Base-by-base conservation (phyloP, 352 stramenopile species). In the Globisporangium lucens region DNA sequence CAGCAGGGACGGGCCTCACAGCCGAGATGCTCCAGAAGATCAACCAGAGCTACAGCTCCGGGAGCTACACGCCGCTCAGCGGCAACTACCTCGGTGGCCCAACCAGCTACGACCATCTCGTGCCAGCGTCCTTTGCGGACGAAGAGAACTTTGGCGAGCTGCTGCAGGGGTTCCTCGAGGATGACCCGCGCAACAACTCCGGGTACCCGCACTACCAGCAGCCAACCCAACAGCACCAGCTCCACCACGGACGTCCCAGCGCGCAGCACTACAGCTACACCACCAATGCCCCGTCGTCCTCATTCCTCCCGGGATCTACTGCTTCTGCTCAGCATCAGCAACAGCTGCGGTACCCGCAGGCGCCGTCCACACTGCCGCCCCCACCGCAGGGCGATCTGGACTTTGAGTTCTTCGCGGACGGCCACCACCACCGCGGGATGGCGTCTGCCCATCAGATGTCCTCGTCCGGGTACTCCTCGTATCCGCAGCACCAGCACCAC, bases 81-180 rank as follows among this genome's bases (percentile, higher is more conserved):
- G 56, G 70, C 63, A 43, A 67, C 63, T 72, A 75, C 75, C 53
- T 55, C 35, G 52, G 58, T 63, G 33, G 74, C 8, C 47, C 70
- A 0, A 36, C 56, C 17, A 65, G 15, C 24, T 89, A 91, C 65
- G 82, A 92, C 36, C 83, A 92, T 35, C 75, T 89, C 49, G 72
- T 79, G n/a, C 67, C 78, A 4, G 64, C 72, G 41, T 59, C 80
- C 33, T 90, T 87, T 64, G 75, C 74, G 1, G 83, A 90, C 58
- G 83, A 92, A 70, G 83, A 92, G 61, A 68, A 73, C 8, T 89
- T 92, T 63, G 79, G 82, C 30, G 83, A 92, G 59, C 71, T 92
- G 41, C 67, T 92, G 22, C 80, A 92, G 62, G 82, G 79, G 41
- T 90, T 92, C 68, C 71, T 90, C 0, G 83, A 92, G 56, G 83